Evolutionary conservation across 495 filamentous ascomycete species (phyloP), one percentile per base, ranked within the genome.

Genomic region (Monascus purpureus): DNA sequence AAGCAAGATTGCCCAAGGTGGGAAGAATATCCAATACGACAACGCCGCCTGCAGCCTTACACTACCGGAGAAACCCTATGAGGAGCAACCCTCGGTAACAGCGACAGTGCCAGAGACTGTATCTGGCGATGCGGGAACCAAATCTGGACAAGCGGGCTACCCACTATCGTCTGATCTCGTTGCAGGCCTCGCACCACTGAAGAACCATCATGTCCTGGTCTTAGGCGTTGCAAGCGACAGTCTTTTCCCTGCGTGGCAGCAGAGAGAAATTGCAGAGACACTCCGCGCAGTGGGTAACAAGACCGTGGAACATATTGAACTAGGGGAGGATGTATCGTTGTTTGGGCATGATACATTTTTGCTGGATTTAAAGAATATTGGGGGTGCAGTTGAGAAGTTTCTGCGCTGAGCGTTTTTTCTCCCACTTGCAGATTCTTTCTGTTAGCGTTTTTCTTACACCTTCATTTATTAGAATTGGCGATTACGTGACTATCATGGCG

Each of bases 341-440:
- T 99, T 96, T 48, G 90, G 90, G 4, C 90, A 99, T 51, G 90
- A 99, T 47, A 96, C 87, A 2, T 99, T 99, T 46, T 59, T 99
- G 36, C 57, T 99, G 13, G 90, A 99, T 53, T 59, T 95, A 25
- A 77, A 93, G 57, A 75, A 93, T 39, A 82, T 99, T 18, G 90
- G 92, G 3, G 82, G 85, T 2, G 75, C 72, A 11, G 61, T 96
- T 13, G 76, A 73, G 42, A 70, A 63, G 38, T 97, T 96, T 55
- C 53, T 97, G 37, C 68, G 63, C 5, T 82, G 44, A 56, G n/a
- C n/a, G n/a, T n/a, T n/a, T n/a, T n/a, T n/a, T n/a, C n/a, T n/a
- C n/a, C n/a, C n/a, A n/a, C n/a, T n/a, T n/a, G n/a, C n/a, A n/a
- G n/a, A n/a, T n/a, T n/a, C n/a, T n/a, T n/a, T n/a, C n/a, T n/a